Percentiles rank a stretch among this genome's conserved stretches.
Conservation (phyloP, 176 grass and related monocot genomes). For the Phyllostachys edulis region DNA sequence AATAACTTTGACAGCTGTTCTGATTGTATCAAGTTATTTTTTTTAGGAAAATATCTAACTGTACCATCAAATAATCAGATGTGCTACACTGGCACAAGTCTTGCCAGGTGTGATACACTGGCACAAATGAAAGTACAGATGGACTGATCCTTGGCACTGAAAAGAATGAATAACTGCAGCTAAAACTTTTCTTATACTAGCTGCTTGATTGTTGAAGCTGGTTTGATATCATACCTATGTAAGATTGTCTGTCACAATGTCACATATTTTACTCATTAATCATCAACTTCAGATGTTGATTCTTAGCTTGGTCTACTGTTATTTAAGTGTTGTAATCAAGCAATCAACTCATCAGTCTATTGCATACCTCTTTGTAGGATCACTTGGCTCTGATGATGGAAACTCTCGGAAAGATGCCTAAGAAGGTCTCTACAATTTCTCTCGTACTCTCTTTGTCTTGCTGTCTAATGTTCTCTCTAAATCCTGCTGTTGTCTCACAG, state of each 20-base stretch:
- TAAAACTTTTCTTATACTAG: slow-evolving; percentile 10
- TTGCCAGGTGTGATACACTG: neutral
- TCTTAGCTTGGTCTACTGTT: neutral
- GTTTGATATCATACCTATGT: neutral
- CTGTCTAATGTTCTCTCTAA: neutral
- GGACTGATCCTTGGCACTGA: neutral
- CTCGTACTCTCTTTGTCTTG: neutral
- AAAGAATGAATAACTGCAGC: neutral
- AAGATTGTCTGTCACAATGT: neutral
- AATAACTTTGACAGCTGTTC: neutral
- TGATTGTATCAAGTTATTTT: neutral
- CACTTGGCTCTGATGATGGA: slow-evolving; percentile 96
- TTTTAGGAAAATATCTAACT: neutral
- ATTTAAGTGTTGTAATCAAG: slow-evolving; percentile 6
- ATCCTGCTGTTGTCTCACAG: slow-evolving; percentile 35
- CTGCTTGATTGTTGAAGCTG: neutral
- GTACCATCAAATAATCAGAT: neutral
- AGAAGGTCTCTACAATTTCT: slow-evolving; percentile 47
- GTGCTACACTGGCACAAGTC: neutral
- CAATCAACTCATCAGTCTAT: neutral
- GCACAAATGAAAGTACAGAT: neutral
- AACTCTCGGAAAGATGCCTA: slow-evolving; percentile 83
- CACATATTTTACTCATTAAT: neutral
- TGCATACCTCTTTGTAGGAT: slow-evolving; percentile 50
- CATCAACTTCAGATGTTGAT: slow-evolving; percentile 6